Evolutionary conservation across 768 basidiomycete species (phyloP), one percentile per base, ranked within the genome.

Genomic region (Phanerodontia chrysosporium): DNA sequence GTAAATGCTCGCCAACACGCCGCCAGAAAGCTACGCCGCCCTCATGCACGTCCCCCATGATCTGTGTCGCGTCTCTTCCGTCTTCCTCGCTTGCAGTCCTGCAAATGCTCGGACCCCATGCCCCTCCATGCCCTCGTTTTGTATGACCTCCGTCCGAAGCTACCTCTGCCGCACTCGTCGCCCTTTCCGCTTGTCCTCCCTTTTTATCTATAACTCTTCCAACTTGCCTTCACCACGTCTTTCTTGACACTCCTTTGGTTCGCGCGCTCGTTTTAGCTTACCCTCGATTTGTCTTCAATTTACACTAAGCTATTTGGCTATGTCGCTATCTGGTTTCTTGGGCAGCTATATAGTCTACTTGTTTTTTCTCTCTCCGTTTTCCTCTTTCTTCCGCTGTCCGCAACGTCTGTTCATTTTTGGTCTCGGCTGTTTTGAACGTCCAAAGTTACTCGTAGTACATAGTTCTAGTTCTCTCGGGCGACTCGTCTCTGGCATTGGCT

Each of bases 91-190:
- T 46, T 44, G 28, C 27, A n/a, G n/a, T 53, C 32, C 14, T 35
- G 32, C 32, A 35, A 35, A 7, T 42, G 29, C 49, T 58, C 39
- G 42, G 36, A 58, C 32, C n/a, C 39, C 27, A 42, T 53, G 36
- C 49, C 39, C 29, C 21, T 21, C 57, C 45, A 49, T 36, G 44
- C 24, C 58, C n/a, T 58, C 52, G 58, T 52, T 58, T 58, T 58
- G 58, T 58, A 51, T 52, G 42, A 24, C 55, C 18, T 16, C 44
- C 27, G 16, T 22, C 25, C 44, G 13, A 25, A 24, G n/a, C 22
- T 25, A 2, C 35, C 52, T 24, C 35, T 39, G 35, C 52, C 52
- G 18, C 39, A 18, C 39, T 4, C 39, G 39, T 53, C 52, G 52
- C 52, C 35, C 29, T 52, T 21, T 30, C 32, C 36, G 29, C 36